A percentile compares a stretch with the other conserved stretches of the same genome.
phyloP scores from a whole-genome alignment of 2,329 filamentous ascomycete species.

The Fusarium sp. region DNA sequence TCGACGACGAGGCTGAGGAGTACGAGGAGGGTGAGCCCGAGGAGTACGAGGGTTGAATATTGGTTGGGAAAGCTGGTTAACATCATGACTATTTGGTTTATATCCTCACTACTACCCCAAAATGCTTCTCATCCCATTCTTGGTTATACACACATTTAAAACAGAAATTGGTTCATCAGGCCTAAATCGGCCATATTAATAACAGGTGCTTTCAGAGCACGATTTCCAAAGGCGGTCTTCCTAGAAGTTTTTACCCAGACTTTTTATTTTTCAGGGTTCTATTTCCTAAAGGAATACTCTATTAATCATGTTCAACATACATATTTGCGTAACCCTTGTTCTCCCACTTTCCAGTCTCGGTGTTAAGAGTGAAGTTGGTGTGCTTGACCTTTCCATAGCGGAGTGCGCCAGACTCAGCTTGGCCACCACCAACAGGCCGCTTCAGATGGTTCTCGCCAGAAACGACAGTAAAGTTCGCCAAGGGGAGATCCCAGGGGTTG shows the following conservation, averaged over 20 bases:
- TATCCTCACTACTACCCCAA: slow-evolving; percentile 22
- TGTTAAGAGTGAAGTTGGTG: slow-evolving; percentile 46
- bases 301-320: slow-evolving; percentile 25
- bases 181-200: slow-evolving; percentile 23
- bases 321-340: slow-evolving; percentile 18
- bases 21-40: slow-evolving; percentile 50
- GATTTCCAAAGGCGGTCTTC: background rate
- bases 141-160: slow-evolving; percentile 30
- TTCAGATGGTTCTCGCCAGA: slow-evolving; percentile 70
- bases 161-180: slow-evolving; percentile 32
- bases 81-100: slow-evolving; percentile 19
- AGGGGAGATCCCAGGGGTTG: slow-evolving; percentile 72
- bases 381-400: slow-evolving; percentile 59
- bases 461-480: slow-evolving; percentile 78
- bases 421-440: slow-evolving; percentile 57
- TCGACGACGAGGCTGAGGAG: slow-evolving; percentile 96
- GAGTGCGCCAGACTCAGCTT: slow-evolving; percentile 66
- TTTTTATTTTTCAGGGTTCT: background rate
- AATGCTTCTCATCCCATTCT: slow-evolving; percentile 26
- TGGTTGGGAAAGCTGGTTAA: slow-evolving; percentile 14
- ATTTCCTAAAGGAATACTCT: background rate
- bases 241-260: background rate
- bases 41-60: slow-evolving; percentile 28
- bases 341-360: slow-evolving; percentile 34
- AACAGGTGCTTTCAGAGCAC: slow-evolving; percentile 6